Evolutionary conservation across 1,284 basidiomycete genomes (phyloP), one percentile per base, ranked within the genome.

Genomic region (Papiliotrema fonsecae): DNA sequence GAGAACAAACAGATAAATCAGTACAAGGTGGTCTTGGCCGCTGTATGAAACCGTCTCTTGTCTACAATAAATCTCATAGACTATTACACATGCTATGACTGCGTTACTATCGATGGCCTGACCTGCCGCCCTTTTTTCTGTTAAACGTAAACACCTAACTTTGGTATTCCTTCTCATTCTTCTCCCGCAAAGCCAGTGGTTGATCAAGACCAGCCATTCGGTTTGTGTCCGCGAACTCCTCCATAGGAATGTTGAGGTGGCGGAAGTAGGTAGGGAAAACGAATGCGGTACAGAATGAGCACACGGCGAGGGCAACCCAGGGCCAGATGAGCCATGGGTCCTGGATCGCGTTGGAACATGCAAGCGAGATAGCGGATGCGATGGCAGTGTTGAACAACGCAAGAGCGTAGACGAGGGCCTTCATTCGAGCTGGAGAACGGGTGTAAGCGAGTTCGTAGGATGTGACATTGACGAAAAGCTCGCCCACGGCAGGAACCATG

Each of bases 381-480:
- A 78, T 67, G 51, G 77, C 77, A 18, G 57, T 65, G 51, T 72
- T 74, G 71, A 77, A 77, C 37, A 78, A 64, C 50, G 69, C 64
- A 47, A 70, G 35, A 31, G 69, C 66, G 59, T 72, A 73, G 43
- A 76, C 69, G 34, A 74, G 54, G 42, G 62, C 69, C 64, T 74
- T 74, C 74, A 76, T 76, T 43, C 72, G 56, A 2, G 72, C 67
- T 2, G 74, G 74, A 14, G 74, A 65, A 24, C 70, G 62, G 31
- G 76, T 76, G 64, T 77, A 77, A 43, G 72, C 72, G 30, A 77
- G 68, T 64, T 79, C 77, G 64, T 77, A 75, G 36, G 70, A 69
- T 21, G 76, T 77, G 49, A 78, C 74, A 42, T 73, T 76, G 54
- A 77, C 75, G 38, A 79, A 76, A 31, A 78, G 61, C 60, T 78